Percentiles rank a stretch among this genome's conserved stretches.
phyloP scores from a whole-genome alignment of 1,139 yeast genomes.

The Petasospora rhodanensis region DNA sequence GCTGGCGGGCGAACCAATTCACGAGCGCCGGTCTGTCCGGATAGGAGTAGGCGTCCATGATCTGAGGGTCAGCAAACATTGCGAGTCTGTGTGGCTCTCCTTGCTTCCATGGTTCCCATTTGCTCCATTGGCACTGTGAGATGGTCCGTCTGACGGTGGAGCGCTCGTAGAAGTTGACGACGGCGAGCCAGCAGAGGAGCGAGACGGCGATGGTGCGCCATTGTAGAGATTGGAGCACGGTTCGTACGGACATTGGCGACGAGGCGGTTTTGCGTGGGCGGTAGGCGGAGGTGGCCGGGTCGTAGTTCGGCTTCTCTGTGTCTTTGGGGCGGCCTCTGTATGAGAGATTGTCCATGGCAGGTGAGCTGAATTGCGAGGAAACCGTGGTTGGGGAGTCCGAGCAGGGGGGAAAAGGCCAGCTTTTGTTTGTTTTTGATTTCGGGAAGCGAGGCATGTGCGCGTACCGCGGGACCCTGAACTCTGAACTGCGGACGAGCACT shows the following conservation, averaged over 20 bases:
- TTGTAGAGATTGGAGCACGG: constrained; percentile 2
- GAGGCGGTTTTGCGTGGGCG: constrained; percentile 10
- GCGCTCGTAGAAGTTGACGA: constrained; percentile 60
- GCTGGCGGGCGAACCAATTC: constrained; percentile 41
- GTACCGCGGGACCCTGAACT: too few species aligned
- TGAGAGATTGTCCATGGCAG: constrained; percentile 9
- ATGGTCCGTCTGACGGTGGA: constrained; percentile 47
- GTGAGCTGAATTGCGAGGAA: too few species aligned
- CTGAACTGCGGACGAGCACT: too few species aligned
- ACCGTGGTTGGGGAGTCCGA: too few species aligned
- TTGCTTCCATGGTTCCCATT: constrained; percentile 65
- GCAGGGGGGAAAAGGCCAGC: too few species aligned
- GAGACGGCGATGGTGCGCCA: constrained; percentile 10
- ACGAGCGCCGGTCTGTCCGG: constrained; percentile 48
- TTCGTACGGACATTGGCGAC: constrained; percentile 2
- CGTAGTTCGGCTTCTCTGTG: constrained; percentile 1
- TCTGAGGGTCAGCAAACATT: constrained; percentile 87
- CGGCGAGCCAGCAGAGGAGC: constrained; percentile 37
- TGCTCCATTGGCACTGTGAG: constrained; percentile 53
- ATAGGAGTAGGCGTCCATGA: constrained; percentile 73
- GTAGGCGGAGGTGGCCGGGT: constrained; percentile 4
- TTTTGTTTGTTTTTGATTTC: too few species aligned
- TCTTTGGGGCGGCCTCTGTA: constrained; percentile 11
- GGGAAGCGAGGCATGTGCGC: too few species aligned
- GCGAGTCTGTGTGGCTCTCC: constrained; percentile 56